These are phyloP conservation scores for Aspergillus ochraceoroseus DNA, from an alignment of 2,329 filamentous ascomycete genomes.

Conservation along the genomic window DNA sequence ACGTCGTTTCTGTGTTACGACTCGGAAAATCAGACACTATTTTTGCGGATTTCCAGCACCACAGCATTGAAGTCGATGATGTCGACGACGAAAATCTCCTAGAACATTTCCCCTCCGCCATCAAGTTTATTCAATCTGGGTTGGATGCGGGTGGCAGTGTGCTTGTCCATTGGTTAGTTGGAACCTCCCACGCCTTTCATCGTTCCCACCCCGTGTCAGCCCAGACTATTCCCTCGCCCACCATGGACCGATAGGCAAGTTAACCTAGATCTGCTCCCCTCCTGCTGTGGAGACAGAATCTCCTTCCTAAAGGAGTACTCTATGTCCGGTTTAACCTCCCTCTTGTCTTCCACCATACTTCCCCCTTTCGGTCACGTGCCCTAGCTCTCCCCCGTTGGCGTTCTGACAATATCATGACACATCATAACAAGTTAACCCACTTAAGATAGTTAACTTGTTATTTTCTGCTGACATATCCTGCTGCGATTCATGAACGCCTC, in stretches of 20 bases:
- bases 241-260: no score
- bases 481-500: no score
- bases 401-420: no score
- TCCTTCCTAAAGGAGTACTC: not conserved
- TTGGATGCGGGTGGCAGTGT: constrained; percentile 59
- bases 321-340: not conserved
- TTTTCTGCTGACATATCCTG: constrained; percentile 34
- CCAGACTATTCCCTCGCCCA: not conserved
- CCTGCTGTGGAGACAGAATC: not conserved
- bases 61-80: constrained; percentile 82
- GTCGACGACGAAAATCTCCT: constrained; percentile 83
- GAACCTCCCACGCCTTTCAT: constrained; percentile 5
- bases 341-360: no score
- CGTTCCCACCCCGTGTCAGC: not conserved
- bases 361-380: no score
- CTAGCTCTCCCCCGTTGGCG: no score
- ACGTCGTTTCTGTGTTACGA: constrained; percentile 78
- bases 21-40: constrained; percentile 54
- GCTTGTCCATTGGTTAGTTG: constrained; percentile 65
- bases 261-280: not conserved
- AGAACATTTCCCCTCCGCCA: constrained; percentile 69
- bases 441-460: constrained; percentile 1
- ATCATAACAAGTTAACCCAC: not conserved
- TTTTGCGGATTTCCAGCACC: constrained; percentile 63
- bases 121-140: constrained; percentile 76